These are phyloP conservation scores for Globisporangium nagaii DNA, from an alignment of 352 stramenopile species.

Conservation along the genomic window DNA sequence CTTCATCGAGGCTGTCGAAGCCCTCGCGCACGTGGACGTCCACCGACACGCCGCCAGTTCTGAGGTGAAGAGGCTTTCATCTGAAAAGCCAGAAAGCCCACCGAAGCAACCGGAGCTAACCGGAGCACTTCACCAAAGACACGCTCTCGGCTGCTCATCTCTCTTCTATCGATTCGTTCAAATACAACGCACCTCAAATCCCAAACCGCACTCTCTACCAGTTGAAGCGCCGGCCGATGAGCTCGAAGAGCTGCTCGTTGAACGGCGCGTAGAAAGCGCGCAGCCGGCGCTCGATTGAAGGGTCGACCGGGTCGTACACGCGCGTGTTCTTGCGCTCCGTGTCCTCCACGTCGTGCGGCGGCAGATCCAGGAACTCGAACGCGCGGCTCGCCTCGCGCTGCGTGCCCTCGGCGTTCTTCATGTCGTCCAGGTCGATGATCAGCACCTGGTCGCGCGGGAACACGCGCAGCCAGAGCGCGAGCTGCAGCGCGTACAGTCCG, in stretches of 20 bases:
- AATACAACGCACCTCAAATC: no score
- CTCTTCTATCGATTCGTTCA: no score
- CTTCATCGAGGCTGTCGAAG: no score
- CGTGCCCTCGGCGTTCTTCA: constrained; percentile 42
- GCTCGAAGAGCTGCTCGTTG: constrained; percentile 61
- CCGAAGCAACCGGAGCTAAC: no score
- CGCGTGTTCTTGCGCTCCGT: constrained; percentile 65
- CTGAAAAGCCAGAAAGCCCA: no score
- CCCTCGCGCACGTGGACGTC: no score
- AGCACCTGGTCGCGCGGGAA: constrained; percentile 85
- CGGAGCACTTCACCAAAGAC: no score
- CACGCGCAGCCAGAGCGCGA: constrained; percentile 87
- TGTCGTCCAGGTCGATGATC: constrained; percentile 85
- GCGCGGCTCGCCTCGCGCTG: constrained; percentile 30
- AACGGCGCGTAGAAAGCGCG: constrained; percentile 61
- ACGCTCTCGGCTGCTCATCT: no score
- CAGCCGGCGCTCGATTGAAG: constrained; percentile 24
- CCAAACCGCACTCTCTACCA: constrained; percentile 15
- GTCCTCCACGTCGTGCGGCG: constrained; percentile 24
- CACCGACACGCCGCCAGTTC: no score
- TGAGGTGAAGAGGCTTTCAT: no score
- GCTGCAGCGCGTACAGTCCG: constrained; percentile 90
- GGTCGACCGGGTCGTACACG: constrained; percentile 38
- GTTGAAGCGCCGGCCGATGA: constrained; percentile 36
- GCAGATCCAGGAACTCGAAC: constrained; percentile 44